Evolutionary conservation across 306 rosid genomes (phyloP).

Genomic region (Cucumis hystrix): DNA sequence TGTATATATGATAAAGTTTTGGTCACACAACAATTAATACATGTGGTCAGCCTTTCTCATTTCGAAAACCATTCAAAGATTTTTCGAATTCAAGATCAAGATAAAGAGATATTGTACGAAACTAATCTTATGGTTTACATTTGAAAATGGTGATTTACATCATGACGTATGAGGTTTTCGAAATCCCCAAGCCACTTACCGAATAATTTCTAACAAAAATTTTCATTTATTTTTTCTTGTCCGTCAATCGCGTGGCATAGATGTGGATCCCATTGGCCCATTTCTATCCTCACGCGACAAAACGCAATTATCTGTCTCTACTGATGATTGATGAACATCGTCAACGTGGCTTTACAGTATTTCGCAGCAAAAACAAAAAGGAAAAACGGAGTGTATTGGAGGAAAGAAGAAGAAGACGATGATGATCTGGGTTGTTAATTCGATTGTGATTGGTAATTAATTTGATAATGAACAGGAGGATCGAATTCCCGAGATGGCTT

Average conservation of each 20-base stretch:
- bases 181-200: neutral
- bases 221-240: neutral
- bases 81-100: neutral
- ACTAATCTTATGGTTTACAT: neutral
- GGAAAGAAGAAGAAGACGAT: neutral
- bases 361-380: neutral
- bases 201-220: neutral
- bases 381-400: neutral
- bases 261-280: neutral
- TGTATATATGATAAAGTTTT: neutral
- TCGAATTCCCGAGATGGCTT: constrained; percentile 22
- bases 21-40: neutral
- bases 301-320: constrained; percentile 4
- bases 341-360: constrained; percentile 5
- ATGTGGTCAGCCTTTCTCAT: neutral
- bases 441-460: constrained; percentile 11
- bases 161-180: neutral
- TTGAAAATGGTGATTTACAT: neutral
- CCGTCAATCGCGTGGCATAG: neutral
- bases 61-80: neutral
- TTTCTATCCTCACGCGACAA: neutral
- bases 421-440: constrained; percentile 17
- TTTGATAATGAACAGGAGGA: constrained; percentile 35
- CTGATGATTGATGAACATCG: constrained; percentile 9
- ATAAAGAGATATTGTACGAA: neutral